Conservation (phyloP, 1,284 basidiomycete genomes). For the Fomitopsis schrenkii region DNA sequence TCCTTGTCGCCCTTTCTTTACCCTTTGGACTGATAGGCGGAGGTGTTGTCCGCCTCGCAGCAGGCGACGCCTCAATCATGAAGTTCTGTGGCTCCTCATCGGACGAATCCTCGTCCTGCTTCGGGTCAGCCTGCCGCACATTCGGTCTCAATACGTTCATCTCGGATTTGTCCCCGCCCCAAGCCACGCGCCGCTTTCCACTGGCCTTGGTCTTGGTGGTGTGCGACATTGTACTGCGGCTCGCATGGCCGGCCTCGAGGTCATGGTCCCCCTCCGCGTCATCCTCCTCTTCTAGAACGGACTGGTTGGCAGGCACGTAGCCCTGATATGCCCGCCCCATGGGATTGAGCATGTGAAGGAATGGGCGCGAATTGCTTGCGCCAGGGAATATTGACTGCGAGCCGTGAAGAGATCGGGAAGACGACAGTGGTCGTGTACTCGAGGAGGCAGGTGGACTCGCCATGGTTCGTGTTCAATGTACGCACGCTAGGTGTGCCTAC, state of each 20-base stretch:
- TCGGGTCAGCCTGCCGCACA: slow-evolving; percentile 55
- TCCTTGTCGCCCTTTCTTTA: slow-evolving; percentile 29
- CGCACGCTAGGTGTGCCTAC: background rate
- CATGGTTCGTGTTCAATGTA: background rate
- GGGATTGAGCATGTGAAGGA: slow-evolving; percentile 81
- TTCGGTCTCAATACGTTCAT: slow-evolving; percentile 60
- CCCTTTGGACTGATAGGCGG: slow-evolving; percentile 31
- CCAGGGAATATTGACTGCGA: slow-evolving; percentile 44
- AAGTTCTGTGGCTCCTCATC: slow-evolving; percentile 82
- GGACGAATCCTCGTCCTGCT: slow-evolving; percentile 55
- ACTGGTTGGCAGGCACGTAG: slow-evolving; percentile 65
- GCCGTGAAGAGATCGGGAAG: slow-evolving; percentile 26
- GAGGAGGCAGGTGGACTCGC: slow-evolving; percentile 6
- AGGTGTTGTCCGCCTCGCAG: slow-evolving; percentile 29
- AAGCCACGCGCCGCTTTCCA: slow-evolving; percentile 50
- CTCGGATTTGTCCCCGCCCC: slow-evolving; percentile 51
- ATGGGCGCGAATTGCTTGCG: slow-evolving; percentile 57
- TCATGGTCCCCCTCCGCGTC: slow-evolving; percentile 42
- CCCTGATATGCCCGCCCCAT: slow-evolving; percentile 68
- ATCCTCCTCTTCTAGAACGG: slow-evolving; percentile 56
- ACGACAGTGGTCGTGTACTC: slow-evolving; percentile 9
- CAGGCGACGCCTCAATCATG: slow-evolving; percentile 63
- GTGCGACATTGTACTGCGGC: slow-evolving; percentile 23
- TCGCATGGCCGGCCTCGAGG: slow-evolving; percentile 45
- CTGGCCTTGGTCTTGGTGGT: slow-evolving; percentile 33